phyloP scores from a whole-genome alignment of 2,329 filamentous ascomycete species.

The Coniella lustricola region DNA sequence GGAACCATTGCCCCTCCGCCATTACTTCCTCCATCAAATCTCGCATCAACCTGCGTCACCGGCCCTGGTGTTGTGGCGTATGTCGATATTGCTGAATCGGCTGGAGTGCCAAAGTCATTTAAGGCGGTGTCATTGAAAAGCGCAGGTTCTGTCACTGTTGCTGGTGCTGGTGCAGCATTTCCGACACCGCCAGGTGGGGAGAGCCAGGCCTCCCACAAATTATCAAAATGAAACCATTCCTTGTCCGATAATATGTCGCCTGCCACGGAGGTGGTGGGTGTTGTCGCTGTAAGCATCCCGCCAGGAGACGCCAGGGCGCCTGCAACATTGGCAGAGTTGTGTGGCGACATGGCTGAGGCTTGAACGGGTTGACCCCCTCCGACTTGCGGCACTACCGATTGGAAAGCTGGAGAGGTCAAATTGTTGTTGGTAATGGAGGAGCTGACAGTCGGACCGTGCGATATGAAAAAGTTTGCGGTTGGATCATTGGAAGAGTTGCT shows the following conservation, averaged over 20 bases:
- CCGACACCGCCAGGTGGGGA: neutral
- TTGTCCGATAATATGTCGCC: conserved; percentile 10
- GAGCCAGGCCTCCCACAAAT: conserved; percentile 15
- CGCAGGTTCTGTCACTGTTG: conserved; percentile 10
- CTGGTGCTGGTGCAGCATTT: neutral
- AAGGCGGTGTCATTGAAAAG: conserved; percentile 10
- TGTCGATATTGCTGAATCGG: neutral
- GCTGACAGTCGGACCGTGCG: neutral
- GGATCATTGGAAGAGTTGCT: conserved; percentile 10
- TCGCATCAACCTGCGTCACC: neutral
- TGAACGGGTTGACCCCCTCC: neutral
- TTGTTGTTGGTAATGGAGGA: neutral
- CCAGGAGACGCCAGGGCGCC: conserved; percentile 5
- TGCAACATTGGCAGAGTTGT: conserved; percentile 1
- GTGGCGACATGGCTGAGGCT: neutral
- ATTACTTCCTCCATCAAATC: neutral
- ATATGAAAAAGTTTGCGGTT: conserved; percentile 15
- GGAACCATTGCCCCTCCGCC: neutral
- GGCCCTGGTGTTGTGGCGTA: conserved; percentile 8
- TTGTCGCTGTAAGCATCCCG: conserved; percentile 6
- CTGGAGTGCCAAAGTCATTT: conserved; percentile 5
- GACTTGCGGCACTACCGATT: neutral
- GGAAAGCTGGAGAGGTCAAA: neutral
- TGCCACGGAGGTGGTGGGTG: conserved; percentile 8
- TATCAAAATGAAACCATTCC: conserved; percentile 15